Base-by-base conservation (phyloP, 2,329 filamentous ascomycete species). In the Alternaria sp. region DNA sequence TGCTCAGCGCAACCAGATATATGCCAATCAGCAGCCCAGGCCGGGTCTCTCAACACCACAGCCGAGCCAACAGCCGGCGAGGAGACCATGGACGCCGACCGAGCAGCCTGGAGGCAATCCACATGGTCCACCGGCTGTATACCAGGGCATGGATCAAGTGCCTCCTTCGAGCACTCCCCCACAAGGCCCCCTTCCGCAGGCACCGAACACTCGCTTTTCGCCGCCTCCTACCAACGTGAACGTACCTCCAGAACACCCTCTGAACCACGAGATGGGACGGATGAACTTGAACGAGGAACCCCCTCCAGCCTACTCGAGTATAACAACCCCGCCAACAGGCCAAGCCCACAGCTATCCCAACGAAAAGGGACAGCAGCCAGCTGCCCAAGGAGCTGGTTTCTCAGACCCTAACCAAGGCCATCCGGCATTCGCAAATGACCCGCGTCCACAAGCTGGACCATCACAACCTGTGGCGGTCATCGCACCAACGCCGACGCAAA, bases 231-330 rank as follows among this genome's bases (percentile, higher is more conserved):
- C 68, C 32, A 74, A 70, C 47, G 50, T 44, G 11, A 62, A 59
- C 30, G 65, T 66, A 52, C 67, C 69, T n/a, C 59, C 70, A n/a
- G 63, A 93, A 88, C 81, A 81, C 60, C 87, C 92, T n/a, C 80
- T 97, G 36, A 92, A 96, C 74, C 90, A 93, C 71, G 94, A 97
- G 70, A 91, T 97, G 77, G 89, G 93, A 70, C 89, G 93, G 17
- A 86, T 97, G 86, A 89, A 93, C 69, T 86, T 93, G 70, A 87
- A 90, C 28, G 91, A 93, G 21, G 93, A 93, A 57, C 94, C 95
- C 13, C 96, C 96, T 19, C 96, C 96, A n/a, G 95, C 96, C 6
- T 99, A 99, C 80, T 96, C 93, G 10, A 96, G 90, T 72, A 88
- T 97, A 28, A 79, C 77, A 17, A 77, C 79, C 28, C 63, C 73